These are phyloP conservation scores for Arabidopsis hybrid DNA, from an alignment of 441 rosid species.

Conservation along the genomic window DNA sequence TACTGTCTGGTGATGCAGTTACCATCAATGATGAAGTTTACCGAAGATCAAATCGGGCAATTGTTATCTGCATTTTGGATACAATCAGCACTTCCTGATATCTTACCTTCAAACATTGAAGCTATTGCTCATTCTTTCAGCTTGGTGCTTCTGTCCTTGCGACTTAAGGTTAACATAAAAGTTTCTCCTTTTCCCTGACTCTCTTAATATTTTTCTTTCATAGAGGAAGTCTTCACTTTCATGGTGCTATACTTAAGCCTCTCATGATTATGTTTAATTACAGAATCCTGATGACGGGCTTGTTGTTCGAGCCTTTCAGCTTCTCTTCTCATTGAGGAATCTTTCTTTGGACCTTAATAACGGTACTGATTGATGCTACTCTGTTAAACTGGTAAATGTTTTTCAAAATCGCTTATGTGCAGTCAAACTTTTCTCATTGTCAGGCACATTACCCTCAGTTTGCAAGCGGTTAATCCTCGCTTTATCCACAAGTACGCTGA, in stretches of 20 bases:
- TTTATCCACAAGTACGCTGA: constrained; percentile 73
- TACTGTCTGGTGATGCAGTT: constrained; percentile 56
- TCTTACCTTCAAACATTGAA: constrained; percentile 84
- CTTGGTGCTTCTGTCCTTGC: constrained; percentile 75
- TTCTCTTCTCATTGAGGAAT: constrained; percentile 73
- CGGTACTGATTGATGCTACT: constrained; percentile 53
- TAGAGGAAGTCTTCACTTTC: constrained; percentile 1
- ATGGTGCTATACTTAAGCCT: constrained; percentile 6
- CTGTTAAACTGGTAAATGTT: constrained; percentile 29
- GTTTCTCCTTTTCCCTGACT: background rate
- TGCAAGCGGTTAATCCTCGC: constrained; percentile 70
- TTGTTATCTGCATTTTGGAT: constrained; percentile 94
- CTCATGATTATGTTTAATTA: constrained; percentile 34
- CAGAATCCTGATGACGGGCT: constrained; percentile 76
- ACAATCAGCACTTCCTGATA: constrained; percentile 81
- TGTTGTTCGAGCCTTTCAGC: constrained; percentile 83
- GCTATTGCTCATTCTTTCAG: constrained; percentile 89
- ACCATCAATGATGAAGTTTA: constrained; percentile 74
- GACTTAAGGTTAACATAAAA: constrained; percentile 61
- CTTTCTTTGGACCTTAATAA: constrained; percentile 60
- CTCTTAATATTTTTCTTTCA: constrained; percentile 7
- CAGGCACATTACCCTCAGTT: constrained; percentile 68
- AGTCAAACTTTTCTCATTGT: constrained; percentile 31
- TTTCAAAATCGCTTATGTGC: constrained; percentile 13
- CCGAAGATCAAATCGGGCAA: constrained; percentile 90